phyloP scores from a whole-genome alignment of 768 basidiomycete genomes.

The Rhizopogon sp. region DNA sequence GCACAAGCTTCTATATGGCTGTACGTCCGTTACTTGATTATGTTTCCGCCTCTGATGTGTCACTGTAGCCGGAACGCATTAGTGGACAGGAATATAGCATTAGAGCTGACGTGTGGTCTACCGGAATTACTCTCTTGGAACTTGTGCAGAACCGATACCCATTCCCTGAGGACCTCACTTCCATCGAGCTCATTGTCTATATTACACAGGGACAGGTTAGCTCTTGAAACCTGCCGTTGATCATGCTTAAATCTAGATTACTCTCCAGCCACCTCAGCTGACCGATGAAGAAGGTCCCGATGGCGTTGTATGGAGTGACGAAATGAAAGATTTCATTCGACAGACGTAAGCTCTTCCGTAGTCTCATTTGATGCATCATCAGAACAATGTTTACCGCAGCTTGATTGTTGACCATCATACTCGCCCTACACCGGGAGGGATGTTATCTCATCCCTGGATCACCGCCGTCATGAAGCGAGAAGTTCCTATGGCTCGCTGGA shows the following conservation, averaged over 20 bases:
- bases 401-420: conserved; percentile 62
- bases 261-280: conserved; percentile 68
- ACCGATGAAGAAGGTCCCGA: conserved; percentile 65
- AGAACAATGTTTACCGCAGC: conserved; percentile 31
- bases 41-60: background rate
- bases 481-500: conserved; percentile 87
- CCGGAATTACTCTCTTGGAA: conserved; percentile 91
- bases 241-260: conserved; percentile 11
- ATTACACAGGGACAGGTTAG: conserved; percentile 77
- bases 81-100: conserved; percentile 90
- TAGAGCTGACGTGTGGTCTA: conserved; percentile 97
- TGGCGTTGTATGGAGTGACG: conserved; percentile 56
- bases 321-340: conserved; percentile 90
- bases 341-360: conserved; percentile 48
- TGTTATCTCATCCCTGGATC: conserved; percentile 85
- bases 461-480: conserved; percentile 70
- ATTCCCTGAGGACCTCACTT: conserved; percentile 84
- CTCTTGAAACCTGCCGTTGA: conserved; percentile 9
- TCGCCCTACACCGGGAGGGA: conserved; percentile 78
- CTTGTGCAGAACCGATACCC: conserved; percentile 94
- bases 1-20: conserved; percentile 98
- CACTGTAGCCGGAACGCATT: conserved; percentile 82
- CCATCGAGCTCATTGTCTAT: conserved; percentile 92
- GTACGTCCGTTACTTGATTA: conserved; percentile 46
- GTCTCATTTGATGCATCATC: conserved; percentile 4